A percentile compares a stretch with the other conserved stretches of the same genome.
These are phyloP conservation scores for Atkinsonella texensis DNA, from an alignment of 2,329 filamentous ascomycete species.

Conservation along the genomic window DNA sequence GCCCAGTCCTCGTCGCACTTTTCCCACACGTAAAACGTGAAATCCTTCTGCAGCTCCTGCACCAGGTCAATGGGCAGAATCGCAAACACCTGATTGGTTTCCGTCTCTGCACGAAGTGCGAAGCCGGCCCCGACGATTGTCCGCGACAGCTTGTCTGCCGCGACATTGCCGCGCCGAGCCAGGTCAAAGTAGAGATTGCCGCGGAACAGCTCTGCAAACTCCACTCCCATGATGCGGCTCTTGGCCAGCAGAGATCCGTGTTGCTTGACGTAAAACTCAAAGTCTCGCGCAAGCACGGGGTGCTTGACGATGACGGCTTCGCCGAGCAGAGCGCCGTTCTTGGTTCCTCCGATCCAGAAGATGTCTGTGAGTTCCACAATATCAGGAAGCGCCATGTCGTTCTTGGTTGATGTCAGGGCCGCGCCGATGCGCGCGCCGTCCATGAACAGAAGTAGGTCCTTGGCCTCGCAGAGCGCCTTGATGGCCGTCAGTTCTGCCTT, in stretches of 20 bases:
- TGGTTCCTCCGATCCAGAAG: slow-evolving; percentile 43
- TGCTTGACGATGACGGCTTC: slow-evolving; percentile 38
- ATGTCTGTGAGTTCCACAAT: slow-evolving; percentile 36
- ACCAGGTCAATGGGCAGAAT: slow-evolving; percentile 27
- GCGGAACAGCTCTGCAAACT: slow-evolving; percentile 37
- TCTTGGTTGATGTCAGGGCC: slow-evolving; percentile 29
- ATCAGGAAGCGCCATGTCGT: slow-evolving; percentile 31
- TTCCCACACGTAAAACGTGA: slow-evolving; percentile 37
- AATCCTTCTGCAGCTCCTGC: slow-evolving; percentile 27
- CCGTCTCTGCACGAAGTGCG: slow-evolving; percentile 28
- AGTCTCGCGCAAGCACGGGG: slow-evolving; percentile 28
- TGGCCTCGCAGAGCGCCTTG: slow-evolving; percentile 28
- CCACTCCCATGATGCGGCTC: slow-evolving; percentile 33
- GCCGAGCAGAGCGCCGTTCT: slow-evolving; percentile 37
- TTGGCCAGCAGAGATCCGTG: slow-evolving; percentile 38
- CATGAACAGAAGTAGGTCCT: slow-evolving; percentile 30
- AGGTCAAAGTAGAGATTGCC: slow-evolving; percentile 33
- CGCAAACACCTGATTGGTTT: slow-evolving; percentile 41
- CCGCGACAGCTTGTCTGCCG: slow-evolving; percentile 30
- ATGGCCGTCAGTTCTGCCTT: slow-evolving; percentile 28
- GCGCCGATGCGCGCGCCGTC: slow-evolving; percentile 35
- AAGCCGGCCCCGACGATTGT: slow-evolving; percentile 31
- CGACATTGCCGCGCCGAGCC: slow-evolving; percentile 30
- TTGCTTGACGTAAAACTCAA: slow-evolving; percentile 39
- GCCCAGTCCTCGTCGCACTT: slow-evolving; percentile 24